Evolutionary conservation across 345 rosid species (phyloP).

Genomic region (Geranium rotundifolium): DNA sequence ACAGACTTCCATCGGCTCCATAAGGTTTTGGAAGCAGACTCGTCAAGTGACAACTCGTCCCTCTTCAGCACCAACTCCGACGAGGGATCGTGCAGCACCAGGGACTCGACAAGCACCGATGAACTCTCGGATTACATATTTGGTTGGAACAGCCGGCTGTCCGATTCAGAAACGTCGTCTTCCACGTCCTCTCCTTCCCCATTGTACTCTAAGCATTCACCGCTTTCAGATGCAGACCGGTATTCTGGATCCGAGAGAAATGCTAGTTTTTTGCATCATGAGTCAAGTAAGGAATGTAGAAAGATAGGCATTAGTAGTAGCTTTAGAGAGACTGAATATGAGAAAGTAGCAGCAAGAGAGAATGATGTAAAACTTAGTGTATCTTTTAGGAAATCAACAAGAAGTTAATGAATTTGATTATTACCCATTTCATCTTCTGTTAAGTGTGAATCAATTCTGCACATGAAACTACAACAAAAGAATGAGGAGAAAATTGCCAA

Average conservation of each 20-base stretch:
- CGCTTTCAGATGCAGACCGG: neutral
- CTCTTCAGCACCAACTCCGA: conserved; percentile 58
- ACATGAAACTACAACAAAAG: no score
- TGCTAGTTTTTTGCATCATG: neutral
- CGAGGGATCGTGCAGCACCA: conserved; percentile 75
- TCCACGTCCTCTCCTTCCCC: neutral
- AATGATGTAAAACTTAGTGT: neutral
- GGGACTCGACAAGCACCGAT: conserved; percentile 55
- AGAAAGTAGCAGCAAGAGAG: neutral
- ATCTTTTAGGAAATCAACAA: neutral
- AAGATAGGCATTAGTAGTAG: neutral
- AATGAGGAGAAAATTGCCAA: no score
- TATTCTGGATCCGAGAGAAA: no score
- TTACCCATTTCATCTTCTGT: no score
- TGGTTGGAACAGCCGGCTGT: conserved; percentile 32
- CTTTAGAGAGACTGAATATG: neutral
- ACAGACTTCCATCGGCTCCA: conserved; percentile 18
- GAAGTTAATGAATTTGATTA: no score
- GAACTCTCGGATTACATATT: conserved; percentile 67
- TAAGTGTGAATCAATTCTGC: no score
- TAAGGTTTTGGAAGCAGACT: conserved; percentile 33
- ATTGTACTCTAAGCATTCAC: neutral
- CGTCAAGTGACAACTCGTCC: conserved; percentile 70
- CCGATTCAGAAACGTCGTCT: neutral
- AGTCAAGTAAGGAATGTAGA: neutral